These are phyloP conservation scores for Amphichorda felina DNA, from an alignment of 2,329 filamentous ascomycete genomes.

Conservation along the genomic window DNA sequence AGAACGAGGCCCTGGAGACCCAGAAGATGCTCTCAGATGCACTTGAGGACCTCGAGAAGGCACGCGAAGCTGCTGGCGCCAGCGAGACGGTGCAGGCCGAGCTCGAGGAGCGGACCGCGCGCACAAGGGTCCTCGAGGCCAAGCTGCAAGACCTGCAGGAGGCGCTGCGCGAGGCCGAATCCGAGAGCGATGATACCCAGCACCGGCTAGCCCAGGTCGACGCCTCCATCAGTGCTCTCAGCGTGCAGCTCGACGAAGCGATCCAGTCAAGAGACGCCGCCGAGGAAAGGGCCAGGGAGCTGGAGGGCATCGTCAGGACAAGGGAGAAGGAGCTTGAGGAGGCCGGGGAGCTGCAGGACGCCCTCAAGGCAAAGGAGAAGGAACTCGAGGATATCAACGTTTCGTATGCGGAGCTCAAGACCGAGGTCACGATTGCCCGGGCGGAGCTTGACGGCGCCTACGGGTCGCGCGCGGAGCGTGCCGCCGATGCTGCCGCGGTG, in stretches of 20 bases:
- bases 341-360: constrained; percentile 9
- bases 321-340: constrained; percentile 5
- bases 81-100: constrained; percentile 4
- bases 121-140: constrained; percentile 26
- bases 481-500: constrained; percentile 42
- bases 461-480: constrained; percentile 45
- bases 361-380: constrained; percentile 34
- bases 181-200: constrained; percentile 23
- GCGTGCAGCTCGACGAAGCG: constrained; percentile 16
- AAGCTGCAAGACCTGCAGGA: constrained; percentile 7
- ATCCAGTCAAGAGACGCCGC: constrained; percentile 12
- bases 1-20: constrained; percentile 22
- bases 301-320: constrained; percentile 7
- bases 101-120: constrained; percentile 21
- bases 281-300: constrained; percentile 13
- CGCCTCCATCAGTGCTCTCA: constrained; percentile 13
- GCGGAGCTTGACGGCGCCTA: constrained; percentile 52
- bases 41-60: constrained; percentile 33
- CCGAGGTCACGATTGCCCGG: constrained; percentile 46
- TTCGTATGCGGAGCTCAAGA: constrained; percentile 46
- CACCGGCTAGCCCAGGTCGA: constrained; percentile 18
- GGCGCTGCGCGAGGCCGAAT: constrained; percentile 19
- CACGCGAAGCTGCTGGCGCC: constrained; percentile 11
- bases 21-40: constrained; percentile 37
- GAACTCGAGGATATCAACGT: constrained; percentile 38